These are phyloP conservation scores for Aspergillus niger DNA, from an alignment of 2,329 filamentous ascomycete species.

Conservation along the genomic window DNA sequence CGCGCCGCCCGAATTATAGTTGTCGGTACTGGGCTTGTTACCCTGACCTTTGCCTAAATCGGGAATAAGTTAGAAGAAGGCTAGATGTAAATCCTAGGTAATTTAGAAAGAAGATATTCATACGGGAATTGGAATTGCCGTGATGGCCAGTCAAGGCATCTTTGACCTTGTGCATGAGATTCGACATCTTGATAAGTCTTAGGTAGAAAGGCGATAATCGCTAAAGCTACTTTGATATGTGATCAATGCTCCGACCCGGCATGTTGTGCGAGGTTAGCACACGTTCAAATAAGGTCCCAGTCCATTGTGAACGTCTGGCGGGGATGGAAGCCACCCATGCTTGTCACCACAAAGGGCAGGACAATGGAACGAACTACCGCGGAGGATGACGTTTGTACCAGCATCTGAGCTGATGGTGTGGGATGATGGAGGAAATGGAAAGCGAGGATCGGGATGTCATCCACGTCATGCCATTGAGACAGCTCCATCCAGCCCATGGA, in stretches of 20 bases:
- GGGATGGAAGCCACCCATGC: neutral
- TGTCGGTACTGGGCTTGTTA: slow-evolving; percentile 13
- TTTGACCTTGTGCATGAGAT: slow-evolving; percentile 52
- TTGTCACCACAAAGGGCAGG: neutral
- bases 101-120: neutral
- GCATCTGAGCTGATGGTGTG: neutral
- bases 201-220: no score
- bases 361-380: neutral
- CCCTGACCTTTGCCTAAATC: slow-evolving; percentile 27
- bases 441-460: slow-evolving; percentile 1
- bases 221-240: neutral
- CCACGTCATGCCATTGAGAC: slow-evolving; percentile 3
- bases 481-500: neutral
- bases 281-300: neutral
- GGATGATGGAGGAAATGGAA: neutral
- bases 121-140: slow-evolving; percentile 22
- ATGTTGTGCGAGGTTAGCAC: neutral
- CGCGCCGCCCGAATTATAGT: slow-evolving; percentile 13
- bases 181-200: slow-evolving; percentile 41
- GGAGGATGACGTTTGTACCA: neutral
- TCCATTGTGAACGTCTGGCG: neutral
- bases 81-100: neutral
- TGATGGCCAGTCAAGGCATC: slow-evolving; percentile 43
- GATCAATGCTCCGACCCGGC: neutral
- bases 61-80: neutral